Percentiles rank a stretch among this genome's conserved stretches.
These are phyloP conservation scores for Apostasia shenzhenica DNA, from an alignment of 106 monocot genomes.

Conservation along the genomic window DNA sequence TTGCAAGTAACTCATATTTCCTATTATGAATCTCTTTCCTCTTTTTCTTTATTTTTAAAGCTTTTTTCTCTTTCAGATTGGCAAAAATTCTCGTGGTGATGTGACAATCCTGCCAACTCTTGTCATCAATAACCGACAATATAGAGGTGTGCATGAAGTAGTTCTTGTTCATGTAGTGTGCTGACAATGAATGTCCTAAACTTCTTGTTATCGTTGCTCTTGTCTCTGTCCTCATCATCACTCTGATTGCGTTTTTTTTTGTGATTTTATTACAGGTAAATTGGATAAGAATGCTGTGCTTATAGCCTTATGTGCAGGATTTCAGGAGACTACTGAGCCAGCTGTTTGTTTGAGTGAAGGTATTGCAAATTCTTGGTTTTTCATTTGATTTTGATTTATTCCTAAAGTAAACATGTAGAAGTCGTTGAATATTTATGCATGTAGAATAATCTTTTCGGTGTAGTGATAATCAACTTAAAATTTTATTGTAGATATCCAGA, in stretches of 20 bases:
- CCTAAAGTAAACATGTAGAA: no score
- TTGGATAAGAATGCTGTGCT: conserved; percentile 53
- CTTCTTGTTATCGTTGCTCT: neutral
- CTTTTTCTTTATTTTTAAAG: neutral
- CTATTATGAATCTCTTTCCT: neutral
- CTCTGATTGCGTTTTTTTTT: neutral
- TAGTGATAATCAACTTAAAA: neutral
- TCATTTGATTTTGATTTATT: neutral
- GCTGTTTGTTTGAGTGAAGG: conserved; percentile 46
- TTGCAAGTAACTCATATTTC: neutral
- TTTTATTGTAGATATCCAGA: conserved; percentile 28
- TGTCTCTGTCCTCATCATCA: neutral
- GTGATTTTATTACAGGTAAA: conserved; percentile 23
- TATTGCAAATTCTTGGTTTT: neutral
- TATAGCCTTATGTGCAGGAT: conserved; percentile 57
- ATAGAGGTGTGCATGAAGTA: conserved; percentile 34
- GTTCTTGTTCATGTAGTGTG: neutral
- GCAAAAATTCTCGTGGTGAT: conserved; percentile 51
- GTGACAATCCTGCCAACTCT: conserved; percentile 62
- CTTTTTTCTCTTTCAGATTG: conserved; percentile 27
- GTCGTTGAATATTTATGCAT: neutral
- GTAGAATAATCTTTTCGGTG: neutral
- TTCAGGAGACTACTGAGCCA: conserved; percentile 55
- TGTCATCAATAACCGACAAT: conserved; percentile 59
- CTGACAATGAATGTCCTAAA: neutral